Base-by-base conservation (phyloP, 192 early-diverging fungal species). In the Lobosporangium transversale region DNA sequence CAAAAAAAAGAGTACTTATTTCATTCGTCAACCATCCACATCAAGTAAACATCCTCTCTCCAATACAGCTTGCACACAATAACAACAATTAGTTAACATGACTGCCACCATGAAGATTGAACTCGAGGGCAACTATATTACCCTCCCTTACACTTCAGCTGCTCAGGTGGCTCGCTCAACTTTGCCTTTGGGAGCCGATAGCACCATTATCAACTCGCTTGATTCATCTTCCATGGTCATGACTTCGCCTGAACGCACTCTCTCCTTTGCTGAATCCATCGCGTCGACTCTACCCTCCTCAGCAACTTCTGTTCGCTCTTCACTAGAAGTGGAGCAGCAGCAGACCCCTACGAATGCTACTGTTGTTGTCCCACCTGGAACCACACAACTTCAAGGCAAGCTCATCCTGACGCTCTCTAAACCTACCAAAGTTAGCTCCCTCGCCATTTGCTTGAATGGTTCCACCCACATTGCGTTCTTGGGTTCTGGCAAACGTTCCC, bases 391-490 rank as follows among this genome's bases (percentile, higher is more conserved):
- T 15, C 55, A 40, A 56, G 73, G 73, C 8, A 47, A 55, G 3
- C 18, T 76, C 18, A 54, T 62, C 21, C 36, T 76, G n/a, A 66
- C 63, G 6, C 35, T 66, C 30, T 32, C 42, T 51, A 76, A 76
- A 54, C 59, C 73, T 15, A 67, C 59, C 27, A 76, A 67, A 40
- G 47, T 76, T 24, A 42, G 53, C 12, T 76, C 73, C 3, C 37
- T 76, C 18, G 59, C 58, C 47, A 48, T 76, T 17, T 59, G 53
- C 1, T 35, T 76, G 26, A 76, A 62, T 50, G 73, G 73, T 10
- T 67, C 73, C 1, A 76, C 73, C 10, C 73, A 76, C 53, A 62
- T 76, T 57, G 73, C 73, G 10, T 76, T 76, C 59, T 50, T 76
- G 6, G 73, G 73, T 18, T 2, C 73, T 0, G 73, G 73, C 30